Base-by-base conservation (phyloP, 768 basidiomycete genomes). In the Sistotremastrum niveocremeum region DNA sequence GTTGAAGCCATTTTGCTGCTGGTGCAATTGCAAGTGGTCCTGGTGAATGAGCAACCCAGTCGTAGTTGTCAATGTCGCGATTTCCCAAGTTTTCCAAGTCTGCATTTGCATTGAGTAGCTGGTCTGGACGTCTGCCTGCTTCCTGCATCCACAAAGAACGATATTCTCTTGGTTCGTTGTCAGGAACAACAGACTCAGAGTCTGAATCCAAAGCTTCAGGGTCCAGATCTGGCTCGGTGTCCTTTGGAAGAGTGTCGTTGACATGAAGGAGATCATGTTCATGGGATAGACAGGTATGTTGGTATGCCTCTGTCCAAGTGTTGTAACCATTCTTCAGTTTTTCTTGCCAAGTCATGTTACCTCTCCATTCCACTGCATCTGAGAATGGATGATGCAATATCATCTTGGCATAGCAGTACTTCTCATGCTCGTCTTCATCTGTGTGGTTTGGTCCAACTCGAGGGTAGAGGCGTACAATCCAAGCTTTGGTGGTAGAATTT, bases 91-190 rank as follows among this genome's bases (percentile, higher is more conserved):
- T 50, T 3, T 35, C 45, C 7, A 52, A 38, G 8, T 44, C 46
- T 4, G 46, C 39, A 6, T 56, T 48, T 2, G 51, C 42, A 42
- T n/a, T n/a, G n/a, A n/a, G n/a, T n/a, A 44, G 33, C n/a, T 54
- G 45, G 29, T 55, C 44, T 1, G 56, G 57, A 38, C 39, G 48
- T 9, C 47, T 44, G 11, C 48, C 51, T 39, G 50, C 51, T 40
- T 57, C 57, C 9, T 39, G 46, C 56, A 57, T 57, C 56, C 56
- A 57, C 7, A 56, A 46, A 31, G 54, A 51, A 6, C 45, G 46
- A 39, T 51, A 54, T 42, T 51, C 46, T 1, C 50, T 46, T 6
- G 49, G 42, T n/a, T 37, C 10, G 8, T 50, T 41, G 4, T 48
- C 48, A 41, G 41, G 51, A 12, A 42, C 46, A 39, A 56, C 45